Evolutionary conservation across 2,329 filamentous ascomycete genomes (phyloP).

Genomic region (Shiraia sp.): DNA sequence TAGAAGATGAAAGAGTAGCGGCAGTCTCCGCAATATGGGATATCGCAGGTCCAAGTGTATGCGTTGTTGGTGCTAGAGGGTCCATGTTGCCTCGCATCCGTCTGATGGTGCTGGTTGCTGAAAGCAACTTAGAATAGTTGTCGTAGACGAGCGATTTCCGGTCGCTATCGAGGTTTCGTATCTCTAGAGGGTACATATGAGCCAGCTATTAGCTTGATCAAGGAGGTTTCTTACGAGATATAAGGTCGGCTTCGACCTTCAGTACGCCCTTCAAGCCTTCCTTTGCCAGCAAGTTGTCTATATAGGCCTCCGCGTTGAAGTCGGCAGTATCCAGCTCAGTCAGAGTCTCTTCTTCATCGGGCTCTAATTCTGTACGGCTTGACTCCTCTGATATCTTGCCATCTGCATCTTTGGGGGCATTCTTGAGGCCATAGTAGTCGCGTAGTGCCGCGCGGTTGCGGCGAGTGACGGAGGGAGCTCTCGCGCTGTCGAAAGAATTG

Average conservation of each 20-base stretch:
- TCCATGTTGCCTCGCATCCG: slow-evolving; percentile 86
- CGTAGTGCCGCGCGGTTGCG: slow-evolving; percentile 85
- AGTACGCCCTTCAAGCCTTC: slow-evolving; percentile 71
- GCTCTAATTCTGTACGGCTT: slow-evolving; percentile 34
- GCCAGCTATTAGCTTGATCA: slow-evolving; percentile 1
- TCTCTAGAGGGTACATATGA: slow-evolving; percentile 57
- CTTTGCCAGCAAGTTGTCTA: slow-evolving; percentile 63
- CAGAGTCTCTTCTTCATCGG: slow-evolving; percentile 61
- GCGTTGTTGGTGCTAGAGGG: slow-evolving; percentile 72
- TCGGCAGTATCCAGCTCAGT: slow-evolving; percentile 71
- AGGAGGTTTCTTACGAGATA: slow-evolving; percentile 50
- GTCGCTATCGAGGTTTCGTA: slow-evolving; percentile 88
- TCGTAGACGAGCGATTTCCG: slow-evolving; percentile 97
- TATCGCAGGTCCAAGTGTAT: slow-evolving; percentile 73
- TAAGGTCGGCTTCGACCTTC: slow-evolving; percentile 69
- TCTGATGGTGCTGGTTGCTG: slow-evolving; percentile 93
- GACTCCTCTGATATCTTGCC: slow-evolving; percentile 39
- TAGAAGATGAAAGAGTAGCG: slow-evolving; percentile 44
- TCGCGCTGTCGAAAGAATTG: slow-evolving; percentile 63
- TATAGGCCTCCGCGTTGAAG: slow-evolving; percentile 75
- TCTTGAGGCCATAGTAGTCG: slow-evolving; percentile 89
- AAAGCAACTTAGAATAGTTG: slow-evolving; percentile 95
- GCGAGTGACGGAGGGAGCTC: slow-evolving; percentile 50
- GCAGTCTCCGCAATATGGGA: slow-evolving; percentile 71
- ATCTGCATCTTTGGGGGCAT: slow-evolving; percentile 40